Conservation (phyloP, 768 basidiomycete species). For the Lyophyllum atratum region DNA sequence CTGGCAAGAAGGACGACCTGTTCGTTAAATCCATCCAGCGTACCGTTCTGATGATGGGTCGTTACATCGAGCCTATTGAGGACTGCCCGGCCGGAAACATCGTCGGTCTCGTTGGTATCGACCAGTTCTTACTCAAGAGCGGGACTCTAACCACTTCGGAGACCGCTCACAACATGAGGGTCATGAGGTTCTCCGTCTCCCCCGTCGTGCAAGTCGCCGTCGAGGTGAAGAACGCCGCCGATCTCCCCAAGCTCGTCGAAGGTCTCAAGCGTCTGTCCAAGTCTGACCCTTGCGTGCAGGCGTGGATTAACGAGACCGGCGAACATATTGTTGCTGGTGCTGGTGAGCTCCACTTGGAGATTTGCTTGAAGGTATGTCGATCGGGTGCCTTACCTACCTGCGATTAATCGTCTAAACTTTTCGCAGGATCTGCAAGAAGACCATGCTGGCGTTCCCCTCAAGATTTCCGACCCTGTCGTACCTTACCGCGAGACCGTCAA, state of each 20-base stretch:
- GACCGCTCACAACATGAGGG: conserved; percentile 99
- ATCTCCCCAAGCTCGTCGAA: conserved; percentile 99
- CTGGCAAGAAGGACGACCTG: conserved; percentile 98
- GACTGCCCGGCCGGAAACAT: conserved; percentile 99
- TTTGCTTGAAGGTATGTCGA: conserved; percentile 86
- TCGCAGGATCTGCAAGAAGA: conserved; percentile 97
- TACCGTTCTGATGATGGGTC: conserved; percentile 99
- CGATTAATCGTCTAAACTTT: neutral
- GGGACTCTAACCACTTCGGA: conserved; percentile 98
- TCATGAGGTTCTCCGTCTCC: conserved; percentile 99
- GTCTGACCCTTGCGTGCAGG: conserved; percentile 99
- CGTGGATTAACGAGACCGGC: conserved; percentile 88
- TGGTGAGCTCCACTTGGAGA: conserved; percentile 98
- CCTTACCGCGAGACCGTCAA: conserved; percentile 98
- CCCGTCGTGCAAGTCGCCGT: conserved; percentile 99
- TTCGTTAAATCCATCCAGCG: conserved; percentile 99
- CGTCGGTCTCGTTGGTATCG: conserved; percentile 97
- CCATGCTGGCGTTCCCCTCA: conserved; percentile 98
- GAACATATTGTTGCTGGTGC: conserved; percentile 99
- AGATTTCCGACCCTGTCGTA: conserved; percentile 97
- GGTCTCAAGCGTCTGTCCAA: conserved; percentile 99
- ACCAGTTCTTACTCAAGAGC: conserved; percentile 99
- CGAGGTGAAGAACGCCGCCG: conserved; percentile 99
- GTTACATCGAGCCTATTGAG: conserved; percentile 97
- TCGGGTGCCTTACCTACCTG: neutral